These are phyloP conservation scores for Tricholomella constricta DNA, from an alignment of 768 basidiomycete genomes.

Conservation along the genomic window DNA sequence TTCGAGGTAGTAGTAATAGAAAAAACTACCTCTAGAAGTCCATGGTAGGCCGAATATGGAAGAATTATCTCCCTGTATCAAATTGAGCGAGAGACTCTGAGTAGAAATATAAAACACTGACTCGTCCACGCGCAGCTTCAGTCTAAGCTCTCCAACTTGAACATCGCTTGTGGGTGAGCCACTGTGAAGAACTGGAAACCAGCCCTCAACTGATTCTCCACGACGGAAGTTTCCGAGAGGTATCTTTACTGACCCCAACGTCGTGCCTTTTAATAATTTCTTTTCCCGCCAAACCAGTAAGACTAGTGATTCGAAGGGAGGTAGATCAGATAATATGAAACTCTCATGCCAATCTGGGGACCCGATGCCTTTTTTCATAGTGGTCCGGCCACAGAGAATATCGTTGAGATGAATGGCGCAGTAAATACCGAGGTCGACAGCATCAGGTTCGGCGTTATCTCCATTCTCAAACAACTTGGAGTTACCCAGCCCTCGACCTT, in stretches of 20 bases:
- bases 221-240: conserved; percentile 71
- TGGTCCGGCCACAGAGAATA: conserved; percentile 70
- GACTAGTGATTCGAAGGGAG: conserved; percentile 73
- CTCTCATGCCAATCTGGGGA: conserved; percentile 83
- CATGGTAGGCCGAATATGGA: conserved; percentile 61
- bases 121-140: conserved; percentile 80
- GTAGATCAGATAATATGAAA: conserved; percentile 74
- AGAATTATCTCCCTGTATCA: conserved; percentile 72
- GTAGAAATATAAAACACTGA: conserved; percentile 32
- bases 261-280: conserved; percentile 53
- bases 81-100: conserved; percentile 10
- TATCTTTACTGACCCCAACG: conserved; percentile 65
- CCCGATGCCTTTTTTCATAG: conserved; percentile 65
- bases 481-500: conserved; percentile 73
- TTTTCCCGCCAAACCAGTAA: conserved; percentile 73
- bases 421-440: conserved; percentile 67
- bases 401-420: conserved; percentile 80
- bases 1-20: neutral
- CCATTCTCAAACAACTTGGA: conserved; percentile 39
- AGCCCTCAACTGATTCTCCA: conserved; percentile 77
- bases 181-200: conserved; percentile 72
- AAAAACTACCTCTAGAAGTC: conserved; percentile 56
- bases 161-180: conserved; percentile 50
- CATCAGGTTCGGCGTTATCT: conserved; percentile 46
- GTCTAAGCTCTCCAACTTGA: conserved; percentile 73